Evolutionary conservation across 2,329 filamentous ascomycete genomes (phyloP).

Genomic region (Neobulgaria alba): DNA sequence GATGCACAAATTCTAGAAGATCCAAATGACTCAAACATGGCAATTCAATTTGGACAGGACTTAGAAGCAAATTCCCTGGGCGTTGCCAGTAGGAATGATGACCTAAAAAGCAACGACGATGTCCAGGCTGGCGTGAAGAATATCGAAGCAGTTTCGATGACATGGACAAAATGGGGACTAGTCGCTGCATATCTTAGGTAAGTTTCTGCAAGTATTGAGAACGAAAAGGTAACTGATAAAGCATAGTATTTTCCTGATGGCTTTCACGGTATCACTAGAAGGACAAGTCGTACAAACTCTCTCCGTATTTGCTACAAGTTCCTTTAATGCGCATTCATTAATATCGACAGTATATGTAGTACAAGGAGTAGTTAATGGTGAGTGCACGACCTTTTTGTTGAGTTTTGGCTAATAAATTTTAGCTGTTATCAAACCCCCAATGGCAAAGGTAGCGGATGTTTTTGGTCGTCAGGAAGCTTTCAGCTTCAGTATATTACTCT

Average conservation of each 20-base stretch:
- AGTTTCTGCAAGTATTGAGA: not conserved
- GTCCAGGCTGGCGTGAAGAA: constrained; percentile 17
- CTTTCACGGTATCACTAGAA: constrained; percentile 39
- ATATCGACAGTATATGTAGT: constrained; percentile 36
- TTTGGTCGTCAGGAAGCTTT: constrained; percentile 41
- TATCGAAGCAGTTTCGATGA: constrained; percentile 19
- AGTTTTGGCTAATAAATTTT: not conserved
- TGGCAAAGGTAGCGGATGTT: constrained; percentile 42
- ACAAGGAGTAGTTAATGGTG: constrained; percentile 31
- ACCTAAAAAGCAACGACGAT: no score
- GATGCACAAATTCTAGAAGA: no score
- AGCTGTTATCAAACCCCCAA: constrained; percentile 50
- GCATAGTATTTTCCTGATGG: constrained; percentile 36
- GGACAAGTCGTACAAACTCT: constrained; percentile 35
- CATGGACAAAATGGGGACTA: constrained; percentile 19
- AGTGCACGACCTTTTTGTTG: constrained; percentile 33
- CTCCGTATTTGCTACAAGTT: constrained; percentile 34
- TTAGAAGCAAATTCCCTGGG: no score
- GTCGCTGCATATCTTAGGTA: constrained; percentile 18
- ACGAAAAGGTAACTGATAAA: not conserved
- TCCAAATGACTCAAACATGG: no score
- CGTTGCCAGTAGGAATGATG: no score
- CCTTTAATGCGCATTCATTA: constrained; percentile 43
- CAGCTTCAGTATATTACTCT: constrained; percentile 34
- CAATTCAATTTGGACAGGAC: no score